Percentiles rank a stretch among this genome's conserved stretches.
phyloP scores from a whole-genome alignment of 106 monocot species.

The Dioscorea alata region DNA sequence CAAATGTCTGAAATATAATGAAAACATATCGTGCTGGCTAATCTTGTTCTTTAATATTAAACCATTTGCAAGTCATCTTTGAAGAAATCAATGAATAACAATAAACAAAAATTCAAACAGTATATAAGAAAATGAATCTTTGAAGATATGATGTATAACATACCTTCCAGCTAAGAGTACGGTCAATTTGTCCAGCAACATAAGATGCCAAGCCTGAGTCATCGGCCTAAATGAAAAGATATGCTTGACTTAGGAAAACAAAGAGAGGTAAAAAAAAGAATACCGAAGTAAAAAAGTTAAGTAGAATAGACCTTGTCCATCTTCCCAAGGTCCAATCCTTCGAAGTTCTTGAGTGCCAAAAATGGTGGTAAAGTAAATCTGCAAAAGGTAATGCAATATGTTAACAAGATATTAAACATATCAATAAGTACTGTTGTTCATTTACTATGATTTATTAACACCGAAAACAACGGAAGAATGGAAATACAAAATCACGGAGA shows the following conservation, averaged over 20 bases:
- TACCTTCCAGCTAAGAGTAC: slow-evolving; percentile 13
- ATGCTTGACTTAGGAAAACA: background rate
- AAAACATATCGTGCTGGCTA: too few relatives aligned
- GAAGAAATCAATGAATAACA: too few relatives aligned
- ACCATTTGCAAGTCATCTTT: too few relatives aligned
- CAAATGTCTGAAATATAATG: too few relatives aligned
- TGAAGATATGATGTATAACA: background rate
- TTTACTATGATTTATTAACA: too few relatives aligned
- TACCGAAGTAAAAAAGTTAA: background rate
- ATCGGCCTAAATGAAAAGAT: slow-evolving; percentile 1
- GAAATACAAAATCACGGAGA: background rate
- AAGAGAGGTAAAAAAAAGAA: background rate
- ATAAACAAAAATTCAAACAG: too few relatives aligned
- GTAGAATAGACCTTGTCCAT: slow-evolving; percentile 1
- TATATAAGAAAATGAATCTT: too few relatives aligned
- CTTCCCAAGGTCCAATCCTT: slow-evolving; percentile 12
- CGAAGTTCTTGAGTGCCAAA: slow-evolving; percentile 16
- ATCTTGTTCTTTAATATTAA: too few relatives aligned
- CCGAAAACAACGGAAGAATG: too few relatives aligned
- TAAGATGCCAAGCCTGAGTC: slow-evolving; percentile 13
- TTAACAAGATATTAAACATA: background rate
- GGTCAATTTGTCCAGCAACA: slow-evolving; percentile 14
- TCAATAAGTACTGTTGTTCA: background rate
- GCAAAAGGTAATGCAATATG: background rate
- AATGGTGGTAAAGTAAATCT: slow-evolving; percentile 10